Percentiles rank a stretch among this genome's conserved stretches.
Evolutionary conservation across 768 basidiomycete genomes (phyloP).

Genomic region (Naematelia aurantialba): DNA sequence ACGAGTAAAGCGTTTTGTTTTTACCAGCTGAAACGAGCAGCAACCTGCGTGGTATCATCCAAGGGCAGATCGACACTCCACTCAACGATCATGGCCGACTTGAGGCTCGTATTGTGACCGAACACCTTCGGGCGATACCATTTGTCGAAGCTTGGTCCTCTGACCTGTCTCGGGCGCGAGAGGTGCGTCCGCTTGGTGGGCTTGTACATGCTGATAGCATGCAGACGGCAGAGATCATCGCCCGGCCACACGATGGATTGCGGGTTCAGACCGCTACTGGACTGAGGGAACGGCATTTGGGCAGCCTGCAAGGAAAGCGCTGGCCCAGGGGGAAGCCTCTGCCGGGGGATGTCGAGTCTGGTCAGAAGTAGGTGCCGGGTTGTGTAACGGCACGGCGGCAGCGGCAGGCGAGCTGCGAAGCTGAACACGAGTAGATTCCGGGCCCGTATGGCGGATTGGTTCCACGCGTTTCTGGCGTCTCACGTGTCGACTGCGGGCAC

Average conservation of each 20-base stretch:
- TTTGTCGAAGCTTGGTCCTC: conserved; percentile 67
- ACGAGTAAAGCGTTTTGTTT: conserved; percentile 21
- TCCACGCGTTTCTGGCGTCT: conserved; percentile 20
- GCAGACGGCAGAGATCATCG: conserved; percentile 33
- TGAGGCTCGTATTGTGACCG: conserved; percentile 32
- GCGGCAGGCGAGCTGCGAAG: no score
- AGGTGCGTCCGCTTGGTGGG: conserved; percentile 53
- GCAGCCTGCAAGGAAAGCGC: conserved; percentile 27
- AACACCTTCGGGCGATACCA: conserved; percentile 52
- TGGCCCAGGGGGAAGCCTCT: conserved; percentile 18
- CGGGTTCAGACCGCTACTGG: conserved; percentile 15
- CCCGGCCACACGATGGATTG: conserved; percentile 19
- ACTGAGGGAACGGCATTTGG: conserved; percentile 30
- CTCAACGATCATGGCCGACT: conserved; percentile 41
- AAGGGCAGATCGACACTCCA: conserved; percentile 47
- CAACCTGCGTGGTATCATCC: conserved; percentile 42
- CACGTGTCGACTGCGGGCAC: conserved; percentile 1
- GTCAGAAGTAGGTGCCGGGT: conserved; percentile 24
- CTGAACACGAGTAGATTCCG: conserved; percentile 13
- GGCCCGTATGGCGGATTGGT: conserved; percentile 18
- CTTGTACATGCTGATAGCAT: neutral
- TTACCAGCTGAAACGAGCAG: conserved; percentile 10
- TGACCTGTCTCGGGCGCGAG: conserved; percentile 65
- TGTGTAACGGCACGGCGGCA: no score
- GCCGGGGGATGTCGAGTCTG: conserved; percentile 28